Percentiles rank a stretch among this genome's conserved stretches.
phyloP scores from a whole-genome alignment of 2,329 filamentous ascomycete species.

The Pezicula neosporulosa region DNA sequence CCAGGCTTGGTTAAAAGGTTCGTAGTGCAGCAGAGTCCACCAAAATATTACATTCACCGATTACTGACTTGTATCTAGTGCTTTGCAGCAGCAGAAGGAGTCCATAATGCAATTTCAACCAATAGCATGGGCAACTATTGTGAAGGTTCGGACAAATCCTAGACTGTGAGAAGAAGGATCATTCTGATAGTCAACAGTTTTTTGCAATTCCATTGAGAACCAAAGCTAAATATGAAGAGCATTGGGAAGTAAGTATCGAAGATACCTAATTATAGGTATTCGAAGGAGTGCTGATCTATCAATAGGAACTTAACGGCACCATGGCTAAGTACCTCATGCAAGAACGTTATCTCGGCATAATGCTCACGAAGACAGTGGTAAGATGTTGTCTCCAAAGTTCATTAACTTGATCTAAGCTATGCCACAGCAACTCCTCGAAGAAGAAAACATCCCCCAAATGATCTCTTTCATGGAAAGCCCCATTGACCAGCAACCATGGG shows the following conservation, averaged over 20 bases:
- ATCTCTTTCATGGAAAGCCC: slow-evolving; percentile 55
- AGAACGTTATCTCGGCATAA: slow-evolving; percentile 40
- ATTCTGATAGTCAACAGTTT: slow-evolving; percentile 19
- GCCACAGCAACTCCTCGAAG: slow-evolving; percentile 27
- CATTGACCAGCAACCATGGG: slow-evolving; percentile 62
- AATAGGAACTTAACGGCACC: slow-evolving; percentile 28
- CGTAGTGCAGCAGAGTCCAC: neutral
- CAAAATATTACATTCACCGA: neutral
- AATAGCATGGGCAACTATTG: slow-evolving; percentile 14
- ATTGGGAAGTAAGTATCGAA: slow-evolving; percentile 18
- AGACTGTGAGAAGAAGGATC: neutral
- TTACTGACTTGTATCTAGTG: slow-evolving; percentile 12
- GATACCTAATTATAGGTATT: slow-evolving; percentile 28
- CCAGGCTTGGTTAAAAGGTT: slow-evolving; percentile 18
- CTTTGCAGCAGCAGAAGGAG: slow-evolving; percentile 20
- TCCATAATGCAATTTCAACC: slow-evolving; percentile 14
- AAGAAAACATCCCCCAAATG: slow-evolving; percentile 47
- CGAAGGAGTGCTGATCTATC: slow-evolving; percentile 30
- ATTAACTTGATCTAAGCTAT: neutral
- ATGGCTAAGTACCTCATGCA: slow-evolving; percentile 36
- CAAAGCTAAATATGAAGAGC: slow-evolving; percentile 17
- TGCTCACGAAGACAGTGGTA: slow-evolving; percentile 33
- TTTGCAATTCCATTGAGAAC: slow-evolving; percentile 22
- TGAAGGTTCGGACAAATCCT: slow-evolving; percentile 12
- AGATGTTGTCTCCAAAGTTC: slow-evolving; percentile 10